Conservation (phyloP, 768 basidiomycete species). For the Rhodotorula diobovata region DNA sequence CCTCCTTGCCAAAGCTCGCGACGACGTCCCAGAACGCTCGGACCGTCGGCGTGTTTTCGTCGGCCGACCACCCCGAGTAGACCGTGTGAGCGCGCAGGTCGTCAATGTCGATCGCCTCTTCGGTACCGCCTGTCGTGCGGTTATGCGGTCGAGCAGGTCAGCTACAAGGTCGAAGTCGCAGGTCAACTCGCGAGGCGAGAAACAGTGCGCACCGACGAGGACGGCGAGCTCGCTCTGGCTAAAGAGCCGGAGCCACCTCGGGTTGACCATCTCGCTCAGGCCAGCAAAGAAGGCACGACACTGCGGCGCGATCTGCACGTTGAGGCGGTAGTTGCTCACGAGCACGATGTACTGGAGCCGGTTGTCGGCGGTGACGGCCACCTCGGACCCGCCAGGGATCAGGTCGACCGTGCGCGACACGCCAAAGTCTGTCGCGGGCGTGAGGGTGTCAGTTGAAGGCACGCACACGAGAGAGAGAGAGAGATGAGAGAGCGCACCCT, state of each 20-base stretch:
- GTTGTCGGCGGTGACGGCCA: conserved; percentile 83
- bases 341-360: conserved; percentile 82
- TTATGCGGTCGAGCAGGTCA: neutral
- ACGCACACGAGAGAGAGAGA: neutral
- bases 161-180: no score
- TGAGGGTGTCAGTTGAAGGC: neutral
- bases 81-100: conserved; percentile 70
- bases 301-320: conserved; percentile 67
- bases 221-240: conserved; percentile 85
- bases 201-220: conserved; percentile 64
- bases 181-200: neutral
- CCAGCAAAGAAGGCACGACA: conserved; percentile 71
- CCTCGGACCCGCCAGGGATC: conserved; percentile 71
- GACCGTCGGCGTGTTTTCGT: conserved; percentile 67
- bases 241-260: conserved; percentile 92
- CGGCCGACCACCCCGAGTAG: conserved; percentile 40
- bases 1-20: conserved; percentile 70
- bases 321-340: conserved; percentile 81
- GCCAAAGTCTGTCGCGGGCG: conserved; percentile 67
- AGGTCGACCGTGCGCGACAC: conserved; percentile 69
- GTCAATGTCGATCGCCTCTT: conserved; percentile 52
- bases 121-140: conserved; percentile 35
- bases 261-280: conserved; percentile 83
- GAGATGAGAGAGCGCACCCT: conserved; percentile 57
- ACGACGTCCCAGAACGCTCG: conserved; percentile 81